A percentile compares a stretch with the other conserved stretches of the same genome.
These are phyloP conservation scores for Fusarium sambucinum DNA, from an alignment of 2,329 filamentous ascomycete genomes.

Conservation along the genomic window DNA sequence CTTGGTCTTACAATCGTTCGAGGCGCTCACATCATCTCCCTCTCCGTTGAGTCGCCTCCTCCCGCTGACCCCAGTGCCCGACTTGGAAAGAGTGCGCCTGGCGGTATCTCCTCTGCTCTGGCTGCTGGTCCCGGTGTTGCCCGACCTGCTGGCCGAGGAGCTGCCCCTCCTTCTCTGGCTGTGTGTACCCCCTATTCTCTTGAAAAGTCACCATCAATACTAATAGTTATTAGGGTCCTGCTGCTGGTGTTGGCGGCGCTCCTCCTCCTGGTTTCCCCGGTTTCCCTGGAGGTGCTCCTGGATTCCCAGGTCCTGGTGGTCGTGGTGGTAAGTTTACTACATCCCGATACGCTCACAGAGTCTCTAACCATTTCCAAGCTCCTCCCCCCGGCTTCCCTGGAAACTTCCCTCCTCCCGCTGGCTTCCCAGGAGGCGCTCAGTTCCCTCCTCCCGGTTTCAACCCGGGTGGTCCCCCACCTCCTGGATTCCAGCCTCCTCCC, in stretches of 20 bases:
- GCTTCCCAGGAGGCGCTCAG: slow-evolving; percentile 59
- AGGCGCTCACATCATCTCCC: slow-evolving; percentile 92
- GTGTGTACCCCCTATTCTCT: slow-evolving; percentile 57
- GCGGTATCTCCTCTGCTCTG: slow-evolving; percentile 77
- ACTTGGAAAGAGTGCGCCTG: slow-evolving; percentile 80
- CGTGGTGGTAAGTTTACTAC: slow-evolving; percentile 64
- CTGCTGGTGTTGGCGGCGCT: slow-evolving; percentile 81
- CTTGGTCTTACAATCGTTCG: slow-evolving; percentile 94
- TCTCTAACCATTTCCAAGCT: slow-evolving; percentile 54
- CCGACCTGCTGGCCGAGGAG: slow-evolving; percentile 88
- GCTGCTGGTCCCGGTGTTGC: slow-evolving; percentile 89
- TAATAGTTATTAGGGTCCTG: slow-evolving; percentile 71
- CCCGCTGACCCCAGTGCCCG: slow-evolving; percentile 92
- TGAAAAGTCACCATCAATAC: slow-evolving; percentile 4
- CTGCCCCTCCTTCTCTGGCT: slow-evolving; percentile 79
- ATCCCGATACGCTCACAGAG: slow-evolving; percentile 6
- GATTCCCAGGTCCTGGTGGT: slow-evolving; percentile 58
- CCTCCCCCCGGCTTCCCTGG: slow-evolving; percentile 62
- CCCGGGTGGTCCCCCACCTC: slow-evolving; percentile 66
- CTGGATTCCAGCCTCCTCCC: slow-evolving; percentile 82
- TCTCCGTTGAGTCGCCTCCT: slow-evolving; percentile 95
- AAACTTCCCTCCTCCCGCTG: slow-evolving; percentile 55
- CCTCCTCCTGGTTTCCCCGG: slow-evolving; percentile 72
- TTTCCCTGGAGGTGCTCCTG: slow-evolving; percentile 65
- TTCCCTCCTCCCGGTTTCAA: slow-evolving; percentile 66